Percentiles rank a stretch among this genome's conserved stretches.
Conservation (phyloP, 495 filamentous ascomycete genomes). For the Annulohypoxylon moriforme region DNA sequence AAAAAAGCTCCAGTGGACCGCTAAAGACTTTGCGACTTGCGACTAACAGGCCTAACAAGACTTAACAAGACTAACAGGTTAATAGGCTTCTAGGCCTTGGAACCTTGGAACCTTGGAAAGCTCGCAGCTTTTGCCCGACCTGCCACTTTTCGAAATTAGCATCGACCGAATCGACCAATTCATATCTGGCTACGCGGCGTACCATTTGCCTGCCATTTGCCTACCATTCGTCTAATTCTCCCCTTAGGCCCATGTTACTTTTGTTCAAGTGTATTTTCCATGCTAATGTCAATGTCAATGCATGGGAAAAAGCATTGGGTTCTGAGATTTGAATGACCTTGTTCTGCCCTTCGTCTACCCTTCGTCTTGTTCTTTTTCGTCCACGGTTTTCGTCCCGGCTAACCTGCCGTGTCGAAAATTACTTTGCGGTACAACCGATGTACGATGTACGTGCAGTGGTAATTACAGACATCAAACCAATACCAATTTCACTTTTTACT, state of each 20-base stretch:
- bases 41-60: background rate
- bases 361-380: background rate
- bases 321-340: conserved; percentile 23
- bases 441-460: conserved; percentile 26
- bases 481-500: conserved; percentile 12
- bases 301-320: conserved; percentile 35
- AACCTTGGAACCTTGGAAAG: background rate
- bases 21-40: background rate
- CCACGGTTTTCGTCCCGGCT: conserved; percentile 20
- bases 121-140: conserved; percentile 20
- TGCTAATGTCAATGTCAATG: conserved; percentile 11
- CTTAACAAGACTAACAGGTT: background rate
- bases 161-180: conserved; percentile 40
- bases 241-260: conserved; percentile 37
- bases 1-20: conserved; percentile 8
- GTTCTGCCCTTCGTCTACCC: background rate
- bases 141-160: conserved; percentile 43
- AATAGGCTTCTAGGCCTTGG: conserved; percentile 13
- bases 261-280: background rate
- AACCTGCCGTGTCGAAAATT: conserved; percentile 39
- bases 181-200: conserved; percentile 3
- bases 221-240: no score
- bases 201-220: conserved; percentile 42
- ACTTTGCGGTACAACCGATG: conserved; percentile 32
- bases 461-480: conserved; percentile 9